Base-by-base conservation (phyloP, 345 rosid genomes). In the Noccaea caerulescens region DNA sequence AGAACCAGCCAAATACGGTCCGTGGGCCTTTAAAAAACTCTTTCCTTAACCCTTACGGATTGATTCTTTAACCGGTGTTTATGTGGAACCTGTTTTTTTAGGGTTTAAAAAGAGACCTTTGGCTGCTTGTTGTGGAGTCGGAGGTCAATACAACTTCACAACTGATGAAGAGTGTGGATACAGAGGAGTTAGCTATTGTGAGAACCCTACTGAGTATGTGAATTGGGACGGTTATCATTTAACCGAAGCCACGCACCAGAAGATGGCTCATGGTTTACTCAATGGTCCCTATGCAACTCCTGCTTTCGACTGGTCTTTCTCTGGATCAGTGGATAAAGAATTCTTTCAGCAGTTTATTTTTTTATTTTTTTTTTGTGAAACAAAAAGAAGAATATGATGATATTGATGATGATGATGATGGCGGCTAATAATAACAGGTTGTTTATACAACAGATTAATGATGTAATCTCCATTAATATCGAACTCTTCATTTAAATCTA, bases 151-250 rank as follows among this genome's bases (percentile, higher is more conserved):
- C 74, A 84, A 82, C 61, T 82, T 67, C 53, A 75, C 75, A 36
- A 3, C 53, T 16, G 30, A 33, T 1, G 3, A 4, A 6, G 45
- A 25, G 12, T 78, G 84, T 74, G 86, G 81, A 32, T 11, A 51
- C 10, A 66, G 25, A 27, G 23, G 56, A 6, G 63, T 60, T 12
- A 55, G 27, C 14, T 36, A 37, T 23, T 79, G 89, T 43, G 55
- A 74, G 27, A 63, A 81, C 8, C 85, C 85, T 2, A 72, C 72
- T 5, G 73, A 66, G 10, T 71, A 52, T 73, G 75, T 80, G 7
- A 83, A 72, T 58, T 85, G 86, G 85, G 88, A 84, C 10, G 85
- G 87, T 49, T 9, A 72, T 23, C 85, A 82, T 60, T 55, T 77
- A 43, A 77, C 80, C 30, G 72, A 77, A 65, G 67, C 75, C 4